phyloP scores from a whole-genome alignment of 2,329 filamentous ascomycete genomes.

The Trichoderma harzianum region DNA sequence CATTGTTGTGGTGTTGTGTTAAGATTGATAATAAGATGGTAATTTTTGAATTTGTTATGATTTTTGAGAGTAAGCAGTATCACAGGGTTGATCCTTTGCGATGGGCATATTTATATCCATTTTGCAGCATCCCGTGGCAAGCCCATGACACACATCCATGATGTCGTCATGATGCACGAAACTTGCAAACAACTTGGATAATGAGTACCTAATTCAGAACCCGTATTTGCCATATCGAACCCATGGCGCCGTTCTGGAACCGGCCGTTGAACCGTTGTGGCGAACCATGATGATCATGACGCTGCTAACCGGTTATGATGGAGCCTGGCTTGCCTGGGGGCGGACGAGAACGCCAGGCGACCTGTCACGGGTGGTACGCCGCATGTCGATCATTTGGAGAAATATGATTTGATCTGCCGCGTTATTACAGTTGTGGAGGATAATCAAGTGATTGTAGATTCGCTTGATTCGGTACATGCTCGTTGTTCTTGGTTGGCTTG shows the following conservation, averaged over 20 bases:
- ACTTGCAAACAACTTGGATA: neutral
- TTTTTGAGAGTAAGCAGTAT: neutral
- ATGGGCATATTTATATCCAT: neutral
- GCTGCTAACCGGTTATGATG: neutral
- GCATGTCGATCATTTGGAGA: neutral
- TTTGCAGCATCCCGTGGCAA: neutral
- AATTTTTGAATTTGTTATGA: neutral
- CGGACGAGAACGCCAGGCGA: no score
- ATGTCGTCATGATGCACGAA: neutral
- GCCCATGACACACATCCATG: neutral
- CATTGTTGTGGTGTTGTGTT: neutral
- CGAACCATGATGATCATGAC: slow-evolving; percentile 1
- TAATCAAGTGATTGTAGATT: neutral
- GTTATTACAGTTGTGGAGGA: neutral
- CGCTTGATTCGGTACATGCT: neutral
- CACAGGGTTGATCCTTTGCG: no score
- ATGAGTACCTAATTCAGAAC: neutral
- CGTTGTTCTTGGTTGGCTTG: neutral
- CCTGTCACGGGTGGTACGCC: neutral
- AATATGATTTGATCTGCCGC: neutral
- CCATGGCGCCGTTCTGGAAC: neutral
- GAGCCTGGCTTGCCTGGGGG: neutral
- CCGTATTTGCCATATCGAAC: neutral
- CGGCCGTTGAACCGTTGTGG: neutral
- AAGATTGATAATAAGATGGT: neutral